Percentiles rank a stretch among this genome's conserved stretches.
These are phyloP conservation scores for Amorphotheca resinae DNA, from an alignment of 495 filamentous ascomycete genomes.

Conservation along the genomic window DNA sequence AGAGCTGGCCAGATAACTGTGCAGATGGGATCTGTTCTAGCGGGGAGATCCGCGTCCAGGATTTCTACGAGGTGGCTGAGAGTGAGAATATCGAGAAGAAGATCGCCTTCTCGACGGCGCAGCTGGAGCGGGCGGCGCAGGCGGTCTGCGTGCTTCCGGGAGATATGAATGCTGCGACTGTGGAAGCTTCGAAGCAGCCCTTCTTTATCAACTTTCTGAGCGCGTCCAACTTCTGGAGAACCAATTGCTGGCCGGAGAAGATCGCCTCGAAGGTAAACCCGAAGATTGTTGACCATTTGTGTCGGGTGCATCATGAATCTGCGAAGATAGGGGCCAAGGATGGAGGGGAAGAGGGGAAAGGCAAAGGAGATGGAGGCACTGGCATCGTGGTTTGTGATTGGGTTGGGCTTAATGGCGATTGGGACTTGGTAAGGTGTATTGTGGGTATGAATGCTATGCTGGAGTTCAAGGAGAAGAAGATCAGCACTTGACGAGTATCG, in stretches of 20 bases:
- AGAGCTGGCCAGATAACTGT: slow-evolving; percentile 81
- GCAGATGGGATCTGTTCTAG: slow-evolving; percentile 58
- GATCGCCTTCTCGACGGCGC: slow-evolving; percentile 56
- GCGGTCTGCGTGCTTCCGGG: slow-evolving; percentile 25
- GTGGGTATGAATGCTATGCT: slow-evolving; percentile 83
- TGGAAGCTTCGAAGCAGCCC: slow-evolving; percentile 29
- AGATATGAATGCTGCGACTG: slow-evolving; percentile 13
- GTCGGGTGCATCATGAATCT: slow-evolving; percentile 44
- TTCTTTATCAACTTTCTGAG: slow-evolving; percentile 86
- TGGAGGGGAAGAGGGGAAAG: slow-evolving; percentile 22
- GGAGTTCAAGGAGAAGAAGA: slow-evolving; percentile 31
- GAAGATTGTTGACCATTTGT: slow-evolving; percentile 70
- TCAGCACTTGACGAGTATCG: background rate
- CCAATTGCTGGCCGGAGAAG: slow-evolving; percentile 84
- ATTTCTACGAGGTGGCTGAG: slow-evolving; percentile 84
- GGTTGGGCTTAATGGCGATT: slow-evolving; percentile 82
- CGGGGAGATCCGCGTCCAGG: slow-evolving; percentile 76
- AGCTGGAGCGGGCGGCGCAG: slow-evolving; percentile 59
- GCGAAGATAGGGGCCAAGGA: slow-evolving; percentile 22
- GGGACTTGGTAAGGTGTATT: slow-evolving; percentile 82
- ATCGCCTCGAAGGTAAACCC: slow-evolving; percentile 90
- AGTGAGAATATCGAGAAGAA: slow-evolving; percentile 67
- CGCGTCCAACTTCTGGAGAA: slow-evolving; percentile 86
- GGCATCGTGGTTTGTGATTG: slow-evolving; percentile 89
- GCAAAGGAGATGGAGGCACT: slow-evolving; percentile 64